Conservation (phyloP, 139 green algal genomes). For the Asterochloris erici region DNA sequence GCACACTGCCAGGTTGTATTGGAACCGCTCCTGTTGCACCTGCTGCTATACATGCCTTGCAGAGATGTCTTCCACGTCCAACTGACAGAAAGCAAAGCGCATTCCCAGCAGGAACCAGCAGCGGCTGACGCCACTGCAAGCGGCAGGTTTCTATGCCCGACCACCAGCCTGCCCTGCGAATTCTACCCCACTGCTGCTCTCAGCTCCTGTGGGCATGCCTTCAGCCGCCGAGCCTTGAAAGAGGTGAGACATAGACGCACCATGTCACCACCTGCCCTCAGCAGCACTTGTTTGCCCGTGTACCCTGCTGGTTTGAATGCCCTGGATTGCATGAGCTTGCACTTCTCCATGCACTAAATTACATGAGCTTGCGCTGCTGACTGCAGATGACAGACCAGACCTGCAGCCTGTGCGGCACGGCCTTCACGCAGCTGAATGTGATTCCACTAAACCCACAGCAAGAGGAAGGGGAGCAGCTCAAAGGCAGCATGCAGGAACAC, state of each 20-base stretch:
- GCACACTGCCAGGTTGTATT: background rate
- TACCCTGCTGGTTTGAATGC: too few relatives aligned
- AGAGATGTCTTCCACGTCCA: slow-evolving; percentile 18
- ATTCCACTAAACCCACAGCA: too few relatives aligned
- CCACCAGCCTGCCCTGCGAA: slow-evolving; percentile 28
- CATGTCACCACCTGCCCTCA: too few relatives aligned
- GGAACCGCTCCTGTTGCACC: background rate
- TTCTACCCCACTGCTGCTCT: slow-evolving; percentile 29
- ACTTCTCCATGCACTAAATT: too few relatives aligned
- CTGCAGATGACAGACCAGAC: too few relatives aligned
- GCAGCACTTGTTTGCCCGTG: too few relatives aligned
- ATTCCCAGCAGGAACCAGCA: background rate
- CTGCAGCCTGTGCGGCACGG: too few relatives aligned
- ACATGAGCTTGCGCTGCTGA: too few relatives aligned
- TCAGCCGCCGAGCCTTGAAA: slow-evolving; percentile 28
- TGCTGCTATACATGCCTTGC: background rate
- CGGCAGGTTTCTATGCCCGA: slow-evolving; percentile 25
- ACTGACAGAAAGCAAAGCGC: background rate
- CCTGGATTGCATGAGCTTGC: too few relatives aligned
- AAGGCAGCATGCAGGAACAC: too few relatives aligned
- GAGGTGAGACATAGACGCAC: background rate
- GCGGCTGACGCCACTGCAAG: background rate
- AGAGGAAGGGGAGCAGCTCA: too few relatives aligned
- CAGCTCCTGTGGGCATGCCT: slow-evolving; percentile 27
- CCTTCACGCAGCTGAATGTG: too few relatives aligned